Conservation (phyloP, 768 basidiomycete species). For the Suillus fuscotomentosus region DNA sequence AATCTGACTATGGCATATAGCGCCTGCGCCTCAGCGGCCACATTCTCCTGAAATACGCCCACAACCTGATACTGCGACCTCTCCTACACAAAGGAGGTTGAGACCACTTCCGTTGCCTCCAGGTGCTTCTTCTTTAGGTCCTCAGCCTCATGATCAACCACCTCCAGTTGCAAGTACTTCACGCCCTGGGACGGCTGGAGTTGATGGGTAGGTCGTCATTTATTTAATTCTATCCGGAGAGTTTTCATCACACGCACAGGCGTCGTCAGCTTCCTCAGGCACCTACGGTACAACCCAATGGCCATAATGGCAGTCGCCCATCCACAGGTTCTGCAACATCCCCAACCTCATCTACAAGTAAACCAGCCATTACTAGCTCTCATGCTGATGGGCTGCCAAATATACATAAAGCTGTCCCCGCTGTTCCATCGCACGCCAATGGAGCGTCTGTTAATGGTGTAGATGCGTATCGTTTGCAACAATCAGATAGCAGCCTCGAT, state of each 20-base stretch:
- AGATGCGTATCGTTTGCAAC: constrained; percentile 10
- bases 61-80: constrained; percentile 23
- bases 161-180: constrained; percentile 14
- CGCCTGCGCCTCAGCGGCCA: constrained; percentile 13
- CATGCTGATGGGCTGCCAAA: constrained; percentile 22
- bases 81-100: constrained; percentile 28
- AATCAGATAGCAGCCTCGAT: constrained; percentile 12
- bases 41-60: constrained; percentile 18
- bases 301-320: constrained; percentile 14
- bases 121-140: constrained; percentile 13
- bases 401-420: constrained; percentile 31
- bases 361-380: constrained; percentile 4
- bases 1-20: background rate
- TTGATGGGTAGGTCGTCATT: constrained; percentile 23
- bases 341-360: constrained; percentile 15
- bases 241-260: constrained; percentile 11
- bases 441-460: constrained; percentile 4
- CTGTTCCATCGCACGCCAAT: constrained; percentile 20
- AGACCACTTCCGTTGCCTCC: constrained; percentile 30
- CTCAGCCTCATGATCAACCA: constrained; percentile 14
- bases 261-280: constrained; percentile 30
- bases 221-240: background rate
- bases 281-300: constrained; percentile 17
- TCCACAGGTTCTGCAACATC: constrained; percentile 23
- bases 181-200: constrained; percentile 23